Evolutionary conservation across 2,329 filamentous ascomycete genomes (phyloP).

Genomic region (Sporothrix pallida): DNA sequence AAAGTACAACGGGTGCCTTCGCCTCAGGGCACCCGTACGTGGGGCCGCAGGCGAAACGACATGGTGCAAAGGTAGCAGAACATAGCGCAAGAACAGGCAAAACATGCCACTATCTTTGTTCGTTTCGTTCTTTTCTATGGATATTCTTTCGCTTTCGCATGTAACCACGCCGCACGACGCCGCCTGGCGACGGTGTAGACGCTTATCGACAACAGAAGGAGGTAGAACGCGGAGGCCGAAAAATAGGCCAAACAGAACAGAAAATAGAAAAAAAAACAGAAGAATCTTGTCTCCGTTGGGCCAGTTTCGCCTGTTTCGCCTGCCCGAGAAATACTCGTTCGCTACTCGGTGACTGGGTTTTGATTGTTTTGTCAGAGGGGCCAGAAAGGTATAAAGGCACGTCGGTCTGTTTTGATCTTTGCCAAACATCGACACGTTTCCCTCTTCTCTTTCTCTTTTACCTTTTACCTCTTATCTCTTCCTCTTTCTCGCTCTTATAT

Average conservation of each 20-base stretch:
- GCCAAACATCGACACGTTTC: neutral
- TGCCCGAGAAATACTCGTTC: conserved; percentile 9
- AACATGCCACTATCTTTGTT: neutral
- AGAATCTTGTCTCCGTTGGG: neutral
- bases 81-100: neutral
- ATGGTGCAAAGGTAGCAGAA: neutral
- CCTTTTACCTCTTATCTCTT: neutral
- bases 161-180: neutral
- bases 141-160: neutral
- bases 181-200: neutral
- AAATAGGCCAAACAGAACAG: neutral
- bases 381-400: conserved; percentile 18
- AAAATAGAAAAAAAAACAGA: conserved; percentile 1
- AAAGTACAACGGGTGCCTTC: too few species aligned
- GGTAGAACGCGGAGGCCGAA: neutral
- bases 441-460: neutral
- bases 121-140: neutral
- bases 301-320: neutral
- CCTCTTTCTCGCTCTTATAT: too few species aligned
- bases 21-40: neutral
- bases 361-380: neutral
- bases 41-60: conserved; percentile 4
- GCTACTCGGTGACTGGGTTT: neutral
- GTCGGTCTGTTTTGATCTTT: conserved; percentile 17
- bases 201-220: conserved; percentile 26